A percentile compares a stretch with the other conserved stretches of the same genome.
phyloP scores from a whole-genome alignment of 2,329 filamentous ascomycete species.

The Pyrenophora seminiperda region DNA sequence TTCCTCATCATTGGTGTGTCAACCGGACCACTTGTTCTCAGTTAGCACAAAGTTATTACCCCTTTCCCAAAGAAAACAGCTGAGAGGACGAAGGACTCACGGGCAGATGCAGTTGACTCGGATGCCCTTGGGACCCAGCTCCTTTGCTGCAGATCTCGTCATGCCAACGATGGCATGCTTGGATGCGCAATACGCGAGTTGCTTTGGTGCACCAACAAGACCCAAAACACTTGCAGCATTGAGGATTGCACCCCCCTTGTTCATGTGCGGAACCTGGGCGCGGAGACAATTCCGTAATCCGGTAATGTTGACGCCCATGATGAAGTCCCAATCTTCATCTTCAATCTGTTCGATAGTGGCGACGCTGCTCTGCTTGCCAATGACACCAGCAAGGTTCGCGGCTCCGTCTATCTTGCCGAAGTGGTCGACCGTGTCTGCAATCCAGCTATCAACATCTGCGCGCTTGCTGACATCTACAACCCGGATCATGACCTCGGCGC shows the following conservation, averaged over 20 bases:
- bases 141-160: slow-evolving; percentile 48
- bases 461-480: slow-evolving; percentile 57
- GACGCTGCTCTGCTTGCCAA: slow-evolving; percentile 36
- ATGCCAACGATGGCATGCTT: slow-evolving; percentile 52
- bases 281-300: slow-evolving; percentile 49
- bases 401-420: slow-evolving; percentile 54
- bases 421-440: slow-evolving; percentile 51
- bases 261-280: slow-evolving; percentile 51
- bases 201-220: slow-evolving; percentile 49
- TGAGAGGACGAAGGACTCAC: slow-evolving; percentile 29
- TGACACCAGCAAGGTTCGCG: slow-evolving; percentile 55
- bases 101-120: slow-evolving; percentile 45
- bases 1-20: slow-evolving; percentile 45
- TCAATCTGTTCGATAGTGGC: slow-evolving; percentile 36
- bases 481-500: slow-evolving; percentile 41
- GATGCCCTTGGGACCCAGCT: slow-evolving; percentile 45
- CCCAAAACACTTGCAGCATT: slow-evolving; percentile 60
- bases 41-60: slow-evolving; percentile 3
- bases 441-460: slow-evolving; percentile 58
- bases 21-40: slow-evolving; percentile 30
- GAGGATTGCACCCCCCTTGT: slow-evolving; percentile 46
- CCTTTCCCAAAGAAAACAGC: neutral
- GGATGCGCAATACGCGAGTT: slow-evolving; percentile 45
- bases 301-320: slow-evolving; percentile 48
- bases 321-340: slow-evolving; percentile 48